Base-by-base conservation (phyloP, 2,329 filamentous ascomycete species). In the Paracoccidioides lutzii region DNA sequence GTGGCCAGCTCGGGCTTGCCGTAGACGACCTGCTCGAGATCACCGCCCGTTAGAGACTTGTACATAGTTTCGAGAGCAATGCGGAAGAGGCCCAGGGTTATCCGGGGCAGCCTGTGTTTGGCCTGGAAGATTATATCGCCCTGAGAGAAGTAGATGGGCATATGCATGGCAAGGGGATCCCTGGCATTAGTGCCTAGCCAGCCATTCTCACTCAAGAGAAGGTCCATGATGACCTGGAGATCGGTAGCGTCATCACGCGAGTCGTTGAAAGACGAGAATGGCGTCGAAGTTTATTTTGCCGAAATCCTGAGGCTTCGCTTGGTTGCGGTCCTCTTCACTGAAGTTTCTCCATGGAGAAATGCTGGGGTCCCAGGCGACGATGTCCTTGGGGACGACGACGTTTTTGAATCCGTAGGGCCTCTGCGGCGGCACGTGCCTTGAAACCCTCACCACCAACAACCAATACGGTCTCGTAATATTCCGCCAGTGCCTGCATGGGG, bases 391-490 rank as follows among this genome's bases (percentile, higher is more conserved):
- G 28, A 86, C 82, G 53, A 87, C 76, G 59, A 87, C 82, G 66
- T 87, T 80, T 71, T 84, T 79, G 78, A 88, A 88, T 55, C 84
- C 84, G 67, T 88, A 88, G 65, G 65, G 80, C 74, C 73, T 88
- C 81, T 35, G 84, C 84, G 2, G 87, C 84, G 63, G 85, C 82
- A 52, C 84, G 83, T 73, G 84, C 86, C 67, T 82, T 81, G 75
- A 84, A 87, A 56, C 83, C 84, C 67, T 88, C 85, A 64, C 85
- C 85, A 68, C 85, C 85, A 42, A 87, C 82, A 3, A 88, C 85
- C 3, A 89, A 77, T 40, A 89, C 84, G 2, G 84, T 88, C 63
- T 81, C 79, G 76, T 88, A 88, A 77, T 88, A 88, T 69, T 88
- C 84, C 28, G 84, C 75, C 63, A 88, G 72, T 48, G 85, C 85